Percentiles rank a stretch among this genome's conserved stretches.
Conservation (phyloP, 179 eudicot species). For the Heliamphora pulchella region DNA sequence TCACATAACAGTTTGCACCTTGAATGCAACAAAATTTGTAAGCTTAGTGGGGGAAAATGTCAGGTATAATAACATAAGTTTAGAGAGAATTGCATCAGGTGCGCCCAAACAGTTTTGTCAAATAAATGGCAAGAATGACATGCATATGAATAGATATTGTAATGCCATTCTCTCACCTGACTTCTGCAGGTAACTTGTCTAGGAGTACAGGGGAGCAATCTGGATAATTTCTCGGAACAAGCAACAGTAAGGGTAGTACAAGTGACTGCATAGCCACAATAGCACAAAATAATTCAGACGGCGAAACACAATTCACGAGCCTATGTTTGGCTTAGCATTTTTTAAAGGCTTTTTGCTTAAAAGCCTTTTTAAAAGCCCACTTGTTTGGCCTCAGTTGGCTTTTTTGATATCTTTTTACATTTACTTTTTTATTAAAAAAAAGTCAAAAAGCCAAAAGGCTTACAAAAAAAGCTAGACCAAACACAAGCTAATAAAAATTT, state of each 20-base stretch:
- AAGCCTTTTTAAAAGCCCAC: too few species aligned
- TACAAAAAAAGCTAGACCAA: too few species aligned
- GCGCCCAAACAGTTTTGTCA: not conserved
- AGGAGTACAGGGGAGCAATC: conserved; percentile 31
- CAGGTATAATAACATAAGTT: not conserved
- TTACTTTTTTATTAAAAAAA: too few species aligned
- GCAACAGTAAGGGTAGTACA: conserved; percentile 32
- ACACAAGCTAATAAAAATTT: not conserved
- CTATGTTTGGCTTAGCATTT: too few species aligned
- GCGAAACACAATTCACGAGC: not conserved
- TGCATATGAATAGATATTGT: not conserved
- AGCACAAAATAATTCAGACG: not conserved
- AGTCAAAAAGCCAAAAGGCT: too few species aligned
- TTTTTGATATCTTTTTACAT: too few species aligned
- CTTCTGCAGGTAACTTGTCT: conserved; percentile 25
- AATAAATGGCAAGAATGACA: not conserved
- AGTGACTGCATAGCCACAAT: conserved; percentile 19
- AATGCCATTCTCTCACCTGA: conserved; percentile 20
- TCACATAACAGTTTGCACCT: not conserved
- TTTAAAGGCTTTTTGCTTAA: too few species aligned
- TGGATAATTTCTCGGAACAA: conserved; percentile 40
- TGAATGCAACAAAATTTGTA: not conserved
- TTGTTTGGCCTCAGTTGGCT: too few species aligned
- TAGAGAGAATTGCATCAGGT: not conserved
- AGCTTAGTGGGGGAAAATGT: not conserved